Conservation (phyloP, 1,284 basidiomycete species). For the Jaminaea rosea region DNA sequence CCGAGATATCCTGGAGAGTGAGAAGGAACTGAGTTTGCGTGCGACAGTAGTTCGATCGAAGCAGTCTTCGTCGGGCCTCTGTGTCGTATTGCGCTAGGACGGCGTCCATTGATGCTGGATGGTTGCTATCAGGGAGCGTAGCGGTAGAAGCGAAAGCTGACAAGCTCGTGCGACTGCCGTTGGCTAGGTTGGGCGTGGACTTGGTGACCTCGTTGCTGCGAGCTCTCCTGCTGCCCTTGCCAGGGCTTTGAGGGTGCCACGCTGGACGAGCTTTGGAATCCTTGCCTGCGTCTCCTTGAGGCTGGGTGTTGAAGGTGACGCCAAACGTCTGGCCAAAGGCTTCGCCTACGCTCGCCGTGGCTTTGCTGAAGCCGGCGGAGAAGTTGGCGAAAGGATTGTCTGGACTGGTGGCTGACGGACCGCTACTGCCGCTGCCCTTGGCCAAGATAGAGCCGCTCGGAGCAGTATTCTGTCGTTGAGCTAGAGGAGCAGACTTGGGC, state of each 20-base stretch:
- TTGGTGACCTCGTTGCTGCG: neutral
- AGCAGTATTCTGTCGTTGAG: too few relatives aligned
- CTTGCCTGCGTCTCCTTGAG: neutral
- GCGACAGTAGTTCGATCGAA: slow-evolving; percentile 61
- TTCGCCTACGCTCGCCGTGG: slow-evolving; percentile 30
- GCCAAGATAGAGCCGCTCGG: too few relatives aligned
- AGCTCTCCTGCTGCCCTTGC: neutral
- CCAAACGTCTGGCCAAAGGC: slow-evolving; percentile 13
- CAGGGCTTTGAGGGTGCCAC: slow-evolving; percentile 6
- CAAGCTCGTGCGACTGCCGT: slow-evolving; percentile 34
- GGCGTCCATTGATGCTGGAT: slow-evolving; percentile 16
- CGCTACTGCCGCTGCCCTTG: neutral
- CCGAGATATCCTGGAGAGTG: slow-evolving; percentile 82
- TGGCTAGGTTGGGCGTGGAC: neutral
- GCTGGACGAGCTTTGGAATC: slow-evolving; percentile 2
- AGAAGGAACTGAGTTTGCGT: slow-evolving; percentile 84
- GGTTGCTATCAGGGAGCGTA: slow-evolving; percentile 55
- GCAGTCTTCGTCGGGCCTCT: slow-evolving; percentile 23
- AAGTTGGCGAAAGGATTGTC: slow-evolving; percentile 28
- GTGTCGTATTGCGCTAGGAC: slow-evolving; percentile 29
- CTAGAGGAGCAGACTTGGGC: too few relatives aligned
- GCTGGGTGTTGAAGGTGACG: slow-evolving; percentile 2
- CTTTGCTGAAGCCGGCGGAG: slow-evolving; percentile 24
- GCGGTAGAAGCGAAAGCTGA: slow-evolving; percentile 45
- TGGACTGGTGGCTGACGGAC: neutral